phyloP scores from a whole-genome alignment of 176 grass and related monocot species.

The Panicum miliaceum region DNA sequence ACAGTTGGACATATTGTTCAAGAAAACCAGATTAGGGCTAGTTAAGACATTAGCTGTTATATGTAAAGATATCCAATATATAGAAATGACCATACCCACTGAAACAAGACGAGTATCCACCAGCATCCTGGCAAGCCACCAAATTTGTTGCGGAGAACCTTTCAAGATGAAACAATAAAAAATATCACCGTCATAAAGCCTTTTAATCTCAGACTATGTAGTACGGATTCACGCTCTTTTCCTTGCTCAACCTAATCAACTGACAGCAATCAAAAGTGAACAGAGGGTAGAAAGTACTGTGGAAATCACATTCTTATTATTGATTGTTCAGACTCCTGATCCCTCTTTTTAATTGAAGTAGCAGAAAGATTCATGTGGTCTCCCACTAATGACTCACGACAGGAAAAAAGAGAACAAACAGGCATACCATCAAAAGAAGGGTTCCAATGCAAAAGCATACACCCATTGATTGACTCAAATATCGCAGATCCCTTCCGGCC shows the following conservation, averaged over 20 bases:
- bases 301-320: background rate
- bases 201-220: conserved; percentile 5
- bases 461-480: conserved; percentile 90
- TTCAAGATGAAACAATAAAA: conserved; percentile 27
- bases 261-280: conserved; percentile 14
- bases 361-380: background rate
- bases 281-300: background rate
- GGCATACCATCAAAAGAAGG: conserved; percentile 70
- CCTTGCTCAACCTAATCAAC: conserved; percentile 26
- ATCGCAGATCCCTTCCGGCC: conserved; percentile 94
- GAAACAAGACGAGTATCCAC: conserved; percentile 90
- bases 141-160: conserved; percentile 60
- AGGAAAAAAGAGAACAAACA: conserved; percentile 23
- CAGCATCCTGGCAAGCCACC: conserved; percentile 77
- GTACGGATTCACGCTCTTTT: background rate
- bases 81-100: conserved; percentile 73
- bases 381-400: background rate
- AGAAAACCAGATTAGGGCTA: conserved; percentile 21
- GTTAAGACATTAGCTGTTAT: background rate
- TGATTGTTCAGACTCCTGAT: background rate
- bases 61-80: background rate
- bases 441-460: conserved; percentile 70
- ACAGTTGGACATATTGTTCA: background rate
- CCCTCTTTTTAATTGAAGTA: background rate
- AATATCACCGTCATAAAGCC: background rate